Evolutionary conservation across 1,284 basidiomycete genomes (phyloP).

Genomic region (Puccinia horiana): DNA sequence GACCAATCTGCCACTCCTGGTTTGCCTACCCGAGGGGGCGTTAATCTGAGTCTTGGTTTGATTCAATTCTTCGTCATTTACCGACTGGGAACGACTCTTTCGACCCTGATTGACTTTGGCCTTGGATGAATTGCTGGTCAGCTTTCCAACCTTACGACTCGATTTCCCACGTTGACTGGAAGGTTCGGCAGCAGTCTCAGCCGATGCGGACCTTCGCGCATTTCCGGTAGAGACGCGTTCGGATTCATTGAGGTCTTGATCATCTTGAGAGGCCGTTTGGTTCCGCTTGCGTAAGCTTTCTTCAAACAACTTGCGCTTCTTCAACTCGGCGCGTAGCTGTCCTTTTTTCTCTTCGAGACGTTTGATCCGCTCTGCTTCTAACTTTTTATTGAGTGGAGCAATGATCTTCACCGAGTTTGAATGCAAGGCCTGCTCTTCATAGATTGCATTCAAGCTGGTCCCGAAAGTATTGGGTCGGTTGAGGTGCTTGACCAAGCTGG

Average conservation of each 20-base stretch:
- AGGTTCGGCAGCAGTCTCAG: slow-evolving; percentile 19
- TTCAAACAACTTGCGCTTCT: slow-evolving; percentile 35
- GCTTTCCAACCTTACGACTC: slow-evolving; percentile 29
- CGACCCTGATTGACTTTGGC: slow-evolving; percentile 36
- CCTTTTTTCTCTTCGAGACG: slow-evolving; percentile 39
- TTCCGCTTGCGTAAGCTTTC: slow-evolving; percentile 9
- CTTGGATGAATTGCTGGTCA: slow-evolving; percentile 29
- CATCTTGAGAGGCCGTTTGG: background rate
- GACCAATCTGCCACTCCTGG: background rate
- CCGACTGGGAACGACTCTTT: slow-evolving; percentile 34
- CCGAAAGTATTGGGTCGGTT: background rate
- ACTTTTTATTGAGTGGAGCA: slow-evolving; percentile 35
- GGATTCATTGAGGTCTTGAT: slow-evolving; percentile 7
- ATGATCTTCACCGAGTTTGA: slow-evolving; percentile 14
- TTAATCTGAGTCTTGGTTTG: background rate
- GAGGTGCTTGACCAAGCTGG: slow-evolving; percentile 3
- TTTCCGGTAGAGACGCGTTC: background rate
- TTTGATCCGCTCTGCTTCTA: slow-evolving; percentile 28
- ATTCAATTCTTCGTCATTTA: slow-evolving; percentile 16
- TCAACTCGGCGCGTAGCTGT: slow-evolving; percentile 25
- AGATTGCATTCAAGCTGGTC: slow-evolving; percentile 23
- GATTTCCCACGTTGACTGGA: slow-evolving; percentile 12
- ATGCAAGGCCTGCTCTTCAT: slow-evolving; percentile 45
- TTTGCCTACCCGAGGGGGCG: background rate
- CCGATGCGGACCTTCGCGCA: background rate